Conservation (phyloP, 2,329 filamentous ascomycete genomes). For the Clarireedia paspali region DNA sequence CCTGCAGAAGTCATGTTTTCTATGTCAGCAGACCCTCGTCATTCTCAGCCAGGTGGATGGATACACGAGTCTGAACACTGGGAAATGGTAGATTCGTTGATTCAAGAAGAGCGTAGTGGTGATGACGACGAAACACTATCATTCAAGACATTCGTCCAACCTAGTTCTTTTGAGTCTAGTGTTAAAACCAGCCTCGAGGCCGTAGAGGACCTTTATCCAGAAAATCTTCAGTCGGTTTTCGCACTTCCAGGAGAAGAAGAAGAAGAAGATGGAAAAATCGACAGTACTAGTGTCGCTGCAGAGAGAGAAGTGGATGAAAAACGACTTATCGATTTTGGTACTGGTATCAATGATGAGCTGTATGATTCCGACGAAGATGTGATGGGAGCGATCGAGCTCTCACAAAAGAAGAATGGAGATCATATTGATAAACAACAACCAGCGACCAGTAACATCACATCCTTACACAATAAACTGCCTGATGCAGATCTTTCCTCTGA, state of each 20-base stretch:
- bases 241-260: slow-evolving; percentile 25
- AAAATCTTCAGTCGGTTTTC: slow-evolving; percentile 47
- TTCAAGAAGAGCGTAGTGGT: slow-evolving; percentile 53
- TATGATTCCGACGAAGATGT: slow-evolving; percentile 49
- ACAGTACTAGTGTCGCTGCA: slow-evolving; percentile 11
- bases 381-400: slow-evolving; percentile 28
- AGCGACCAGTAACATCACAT: background rate
- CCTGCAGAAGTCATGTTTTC: slow-evolving; percentile 73
- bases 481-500: background rate
- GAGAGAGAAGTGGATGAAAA: slow-evolving; percentile 53
- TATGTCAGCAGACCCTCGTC: slow-evolving; percentile 77
- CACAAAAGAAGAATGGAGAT: slow-evolving; percentile 20
- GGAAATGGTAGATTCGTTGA: slow-evolving; percentile 54
- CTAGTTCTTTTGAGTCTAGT: slow-evolving; percentile 42
- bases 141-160: slow-evolving; percentile 60
- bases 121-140: slow-evolving; percentile 36
- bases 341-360: slow-evolving; percentile 35
- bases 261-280: slow-evolving; percentile 7
- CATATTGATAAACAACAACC: slow-evolving; percentile 12
- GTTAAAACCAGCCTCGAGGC: slow-evolving; percentile 77
- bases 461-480: background rate
- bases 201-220: slow-evolving; percentile 77
- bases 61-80: slow-evolving; percentile 84
- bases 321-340: slow-evolving; percentile 38
- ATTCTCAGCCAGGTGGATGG: slow-evolving; percentile 72